Evolutionary conservation across 352 stramenopile genomes (phyloP), one percentile per base, ranked within the genome.

Genomic region (Phytophthora foliorum): DNA sequence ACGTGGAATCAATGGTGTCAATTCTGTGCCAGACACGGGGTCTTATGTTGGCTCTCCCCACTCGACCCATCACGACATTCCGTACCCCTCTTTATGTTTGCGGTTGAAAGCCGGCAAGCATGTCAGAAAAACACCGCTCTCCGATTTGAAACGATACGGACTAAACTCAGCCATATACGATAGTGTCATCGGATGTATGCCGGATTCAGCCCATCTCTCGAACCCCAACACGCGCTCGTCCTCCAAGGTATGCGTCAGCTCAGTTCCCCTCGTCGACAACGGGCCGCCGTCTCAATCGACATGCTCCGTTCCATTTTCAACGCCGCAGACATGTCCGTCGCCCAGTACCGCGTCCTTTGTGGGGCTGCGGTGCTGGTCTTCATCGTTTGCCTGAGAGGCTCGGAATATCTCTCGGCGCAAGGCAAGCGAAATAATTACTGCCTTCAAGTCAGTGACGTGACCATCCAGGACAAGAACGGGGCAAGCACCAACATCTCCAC

Each of bases 321-420:
- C 1, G 25, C 27, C 8, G n/a, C 63, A n/a, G 19, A 69, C 34
- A 31, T 69, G n/a, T 59, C 46, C 19, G 27, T 54, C 38, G 11
- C 63, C 57, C 41, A 68, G 41, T 24, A 68, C 29, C 29, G 60
- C 60, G 60, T 68, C 41, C 17, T 59, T 61, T 68, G 31, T 68
- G 51, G 51, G 39, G 60, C 27, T 68, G 51, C 31, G 51, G 38
- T 54, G n/a, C 41, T 55, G 50, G 51, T 29, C 51, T 68, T 61
- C 36, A 57, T 41, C 41, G 61, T 59, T 55, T 56, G 29, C 32
- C 24, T 68, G 6, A 29, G 60, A 41, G 41, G 60, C 2, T 31
- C 39, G 5, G 60, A 68, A 19, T 68, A 32, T 44, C 16, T 68
- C 1, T 32, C n/a, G 2, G 55, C 21, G 25, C 29, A 29, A 10